Base-by-base conservation (phyloP, 2,329 filamentous ascomycete genomes). In the Juglanconis oblonga region DNA sequence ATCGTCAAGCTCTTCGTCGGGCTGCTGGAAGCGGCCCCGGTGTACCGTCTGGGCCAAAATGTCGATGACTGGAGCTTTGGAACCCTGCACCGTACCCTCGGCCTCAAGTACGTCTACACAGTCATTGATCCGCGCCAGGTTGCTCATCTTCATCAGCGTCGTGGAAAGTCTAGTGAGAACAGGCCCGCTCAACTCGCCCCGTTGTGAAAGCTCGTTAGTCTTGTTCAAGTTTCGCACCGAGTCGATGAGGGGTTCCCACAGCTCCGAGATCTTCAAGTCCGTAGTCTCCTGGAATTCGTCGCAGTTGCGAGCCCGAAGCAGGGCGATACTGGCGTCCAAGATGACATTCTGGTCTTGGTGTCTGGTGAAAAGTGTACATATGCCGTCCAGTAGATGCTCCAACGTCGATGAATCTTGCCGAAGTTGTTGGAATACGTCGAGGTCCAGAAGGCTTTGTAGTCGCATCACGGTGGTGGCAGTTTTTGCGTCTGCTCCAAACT, bases 291-390 rank as follows among this genome's bases (percentile, higher is more conserved):
- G 90, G 38, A 97, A 85, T 69, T 97, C 94, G 62, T 95, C 92
- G 63, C 92, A 94, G 62, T 87, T 88, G 65, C 91, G 88, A 8
- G 94, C 92, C 70, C 96, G 92, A 36, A 97, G 77, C 42, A 99
- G 84, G 5, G 93, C 91, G 29, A 87, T 82, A 33, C 90, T 89
- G 13, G 92, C 94, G 73, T 97, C 93, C 10, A 87, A 86, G 50
- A 99, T 81, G 17, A 98, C 93, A 58, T 85, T 85, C 67, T 91
- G 89, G 68, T 96, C 91, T 48, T 91, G 90, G 70, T 99, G 95
- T n/a, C 92, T 87, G 67, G 90, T 87, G 76, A 99, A 98, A 68
- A 99, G 95, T 60, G 91, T 92, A 72, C 91, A 92, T 67, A 98
- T 92, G 68, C 97, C 93, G 66, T 97, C 92, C 1, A 99, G 79